phyloP scores from a whole-genome alignment of 345 rosid genomes.

The Brassica juncea region DNA sequence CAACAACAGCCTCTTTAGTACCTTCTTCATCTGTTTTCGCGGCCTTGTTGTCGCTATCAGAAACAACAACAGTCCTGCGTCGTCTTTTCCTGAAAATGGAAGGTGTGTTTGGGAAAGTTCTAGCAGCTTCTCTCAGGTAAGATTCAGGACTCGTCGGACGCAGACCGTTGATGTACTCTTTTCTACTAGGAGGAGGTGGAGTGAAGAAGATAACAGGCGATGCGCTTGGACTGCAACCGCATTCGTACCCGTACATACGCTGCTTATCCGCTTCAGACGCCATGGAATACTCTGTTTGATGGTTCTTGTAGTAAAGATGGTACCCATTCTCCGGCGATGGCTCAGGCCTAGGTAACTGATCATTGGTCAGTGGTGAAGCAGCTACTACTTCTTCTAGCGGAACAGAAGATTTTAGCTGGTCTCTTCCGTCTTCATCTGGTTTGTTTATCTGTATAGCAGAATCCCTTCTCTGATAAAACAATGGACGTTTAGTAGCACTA shows the following conservation, averaged over 20 bases:
- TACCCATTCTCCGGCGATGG: slow-evolving; percentile 40
- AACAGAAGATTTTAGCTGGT: slow-evolving; percentile 47
- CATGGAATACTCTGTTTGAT: slow-evolving; percentile 43
- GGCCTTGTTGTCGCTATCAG: slow-evolving; percentile 30
- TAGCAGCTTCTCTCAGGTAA: slow-evolving; percentile 73
- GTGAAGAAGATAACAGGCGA: slow-evolving; percentile 76
- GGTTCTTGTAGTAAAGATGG: slow-evolving; percentile 58
- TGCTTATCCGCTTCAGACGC: slow-evolving; percentile 45
- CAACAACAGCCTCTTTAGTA: slow-evolving; percentile 34
- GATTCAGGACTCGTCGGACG: slow-evolving; percentile 68
- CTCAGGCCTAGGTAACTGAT: slow-evolving; percentile 31
- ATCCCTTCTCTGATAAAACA: slow-evolving; percentile 45
- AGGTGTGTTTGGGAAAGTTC: slow-evolving; percentile 83
- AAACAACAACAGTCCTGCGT: slow-evolving; percentile 34
- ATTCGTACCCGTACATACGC: slow-evolving; percentile 42
- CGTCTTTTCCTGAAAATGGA: slow-evolving; percentile 86
- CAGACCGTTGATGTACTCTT: slow-evolving; percentile 39
- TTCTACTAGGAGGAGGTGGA: slow-evolving; percentile 74
- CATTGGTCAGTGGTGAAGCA: slow-evolving; percentile 47
- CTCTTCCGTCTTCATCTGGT: slow-evolving; percentile 54
- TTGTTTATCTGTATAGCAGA: slow-evolving; percentile 47
- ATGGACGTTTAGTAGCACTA: slow-evolving; percentile 42
- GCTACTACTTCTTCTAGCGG: slow-evolving; percentile 43
- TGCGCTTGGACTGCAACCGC: slow-evolving; percentile 48
- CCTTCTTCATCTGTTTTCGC: slow-evolving; percentile 36